phyloP scores from a whole-genome alignment of 805 yeast genomes.

The Yueomyces sinensis region DNA sequence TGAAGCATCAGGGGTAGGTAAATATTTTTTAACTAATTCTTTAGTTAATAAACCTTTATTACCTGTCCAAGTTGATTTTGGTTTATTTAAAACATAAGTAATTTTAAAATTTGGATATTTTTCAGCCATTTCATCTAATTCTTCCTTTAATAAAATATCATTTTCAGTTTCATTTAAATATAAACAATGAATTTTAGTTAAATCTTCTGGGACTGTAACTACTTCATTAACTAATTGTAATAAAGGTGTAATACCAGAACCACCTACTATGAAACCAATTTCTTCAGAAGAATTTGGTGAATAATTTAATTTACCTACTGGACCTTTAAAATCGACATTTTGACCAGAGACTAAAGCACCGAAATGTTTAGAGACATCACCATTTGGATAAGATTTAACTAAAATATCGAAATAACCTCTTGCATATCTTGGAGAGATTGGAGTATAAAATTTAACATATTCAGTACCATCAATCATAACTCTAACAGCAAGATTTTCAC shows the following conservation, averaged over 20 bases:
- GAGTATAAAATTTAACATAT: conserved; percentile 54
- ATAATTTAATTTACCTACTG: conserved; percentile 62
- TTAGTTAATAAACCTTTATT: conserved; percentile 46
- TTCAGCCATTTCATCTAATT: conserved; percentile 53
- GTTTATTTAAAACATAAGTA: conserved; percentile 42
- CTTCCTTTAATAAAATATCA: conserved; percentile 60
- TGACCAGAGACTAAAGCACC: conserved; percentile 55
- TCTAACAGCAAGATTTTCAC: conserved; percentile 58
- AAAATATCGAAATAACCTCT: conserved; percentile 64
- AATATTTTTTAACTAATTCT: conserved; percentile 38
- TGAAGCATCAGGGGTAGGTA: conserved; percentile 38
- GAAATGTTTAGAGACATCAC: conserved; percentile 53
- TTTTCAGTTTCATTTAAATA: conserved; percentile 68
- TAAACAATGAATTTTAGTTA: conserved; percentile 45
- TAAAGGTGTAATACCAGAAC: conserved; percentile 85
- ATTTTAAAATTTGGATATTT: conserved; percentile 52
- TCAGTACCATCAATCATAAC: conserved; percentile 25
- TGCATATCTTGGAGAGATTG: conserved; percentile 58
- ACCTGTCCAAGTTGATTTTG: conserved; percentile 42
- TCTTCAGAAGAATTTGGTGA: conserved; percentile 45
- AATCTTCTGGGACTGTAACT: conserved; percentile 55
- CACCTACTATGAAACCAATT: conserved; percentile 67
- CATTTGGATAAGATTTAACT: conserved; percentile 64
- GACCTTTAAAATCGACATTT: conserved; percentile 61
- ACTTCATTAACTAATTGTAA: conserved; percentile 63